Percentiles rank a stretch among this genome's conserved stretches.
phyloP scores from a whole-genome alignment of 2,329 filamentous ascomycete genomes.

The Aspergillus thermomutatus region DNA sequence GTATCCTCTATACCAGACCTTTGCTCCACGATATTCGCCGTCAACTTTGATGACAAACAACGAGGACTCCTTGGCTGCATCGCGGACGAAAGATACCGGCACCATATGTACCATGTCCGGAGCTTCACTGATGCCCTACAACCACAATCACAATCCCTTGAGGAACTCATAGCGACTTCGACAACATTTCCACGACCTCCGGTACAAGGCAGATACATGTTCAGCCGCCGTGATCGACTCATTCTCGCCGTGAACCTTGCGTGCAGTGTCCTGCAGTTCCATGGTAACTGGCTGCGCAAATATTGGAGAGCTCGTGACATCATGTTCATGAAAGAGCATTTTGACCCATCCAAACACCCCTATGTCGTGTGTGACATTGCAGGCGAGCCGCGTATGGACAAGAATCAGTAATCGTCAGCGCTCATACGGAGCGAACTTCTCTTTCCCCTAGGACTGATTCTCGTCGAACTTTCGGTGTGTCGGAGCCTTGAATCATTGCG shows the following conservation, averaged over 20 bases:
- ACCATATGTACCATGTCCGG: not conserved
- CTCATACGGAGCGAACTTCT: constrained; percentile 10
- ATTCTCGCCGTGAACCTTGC: constrained; percentile 13
- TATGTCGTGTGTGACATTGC: constrained; percentile 4
- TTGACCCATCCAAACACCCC: not conserved
- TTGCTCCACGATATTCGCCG: not conserved
- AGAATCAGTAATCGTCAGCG: not conserved
- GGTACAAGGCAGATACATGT: not conserved
- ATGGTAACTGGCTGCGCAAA: constrained; percentile 19
- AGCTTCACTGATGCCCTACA: not conserved
- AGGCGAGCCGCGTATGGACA: not conserved
- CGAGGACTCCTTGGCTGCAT: not conserved
- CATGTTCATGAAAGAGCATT: constrained; percentile 5
- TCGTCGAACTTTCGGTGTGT: constrained; percentile 10
- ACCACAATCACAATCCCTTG: not conserved
- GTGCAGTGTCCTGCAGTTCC: constrained; percentile 16
- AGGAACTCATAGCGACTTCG: not conserved
- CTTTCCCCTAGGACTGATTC: constrained; percentile 10
- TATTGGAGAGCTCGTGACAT: constrained; percentile 16
- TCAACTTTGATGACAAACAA: not conserved
- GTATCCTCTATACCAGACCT: not conserved
- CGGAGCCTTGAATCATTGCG: not conserved
- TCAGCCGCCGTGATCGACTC: constrained; percentile 8
- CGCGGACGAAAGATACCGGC: not conserved
- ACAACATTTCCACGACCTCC: not conserved